A percentile compares a stretch with the other conserved stretches of the same genome.
These are phyloP conservation scores for Xylaria sp. DNA, from an alignment of 2,329 filamentous ascomycete genomes.

Conservation along the genomic window DNA sequence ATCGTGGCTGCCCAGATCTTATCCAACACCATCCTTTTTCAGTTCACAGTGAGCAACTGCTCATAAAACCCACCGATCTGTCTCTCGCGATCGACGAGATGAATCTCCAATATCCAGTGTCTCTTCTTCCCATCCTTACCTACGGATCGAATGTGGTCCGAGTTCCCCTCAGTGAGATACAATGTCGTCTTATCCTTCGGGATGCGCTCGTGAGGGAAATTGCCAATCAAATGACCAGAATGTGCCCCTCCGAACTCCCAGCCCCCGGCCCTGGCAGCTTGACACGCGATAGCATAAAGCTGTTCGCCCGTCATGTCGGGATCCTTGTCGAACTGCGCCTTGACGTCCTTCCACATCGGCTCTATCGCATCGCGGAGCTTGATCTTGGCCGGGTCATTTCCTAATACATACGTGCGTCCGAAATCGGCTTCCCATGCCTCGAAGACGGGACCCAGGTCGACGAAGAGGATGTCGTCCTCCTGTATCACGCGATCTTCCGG, in stretches of 20 bases:
- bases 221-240: constrained; percentile 61
- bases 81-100: background rate
- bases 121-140: background rate
- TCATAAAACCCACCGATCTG: background rate
- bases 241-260: constrained; percentile 57
- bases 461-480: constrained; percentile 60
- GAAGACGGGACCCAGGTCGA: constrained; percentile 63
- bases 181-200: constrained; percentile 56
- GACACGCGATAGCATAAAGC: constrained; percentile 55
- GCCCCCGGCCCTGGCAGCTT: constrained; percentile 52
- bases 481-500: constrained; percentile 33
- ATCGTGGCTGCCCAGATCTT: background rate
- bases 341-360: constrained; percentile 55
- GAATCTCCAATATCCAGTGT: background rate
- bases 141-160: constrained; percentile 52
- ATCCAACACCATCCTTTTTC: background rate
- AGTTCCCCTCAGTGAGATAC: constrained; percentile 58
- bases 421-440: constrained; percentile 64
- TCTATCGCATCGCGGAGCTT: constrained; percentile 56
- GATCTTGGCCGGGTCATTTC: constrained; percentile 56
- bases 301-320: constrained; percentile 56
- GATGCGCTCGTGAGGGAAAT: constrained; percentile 63
- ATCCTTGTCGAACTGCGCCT: constrained; percentile 37
- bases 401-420: constrained; percentile 62
- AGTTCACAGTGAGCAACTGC: background rate